These are phyloP conservation scores for Massarina eburnea DNA, from an alignment of 2,329 filamentous ascomycete species.

Conservation along the genomic window DNA sequence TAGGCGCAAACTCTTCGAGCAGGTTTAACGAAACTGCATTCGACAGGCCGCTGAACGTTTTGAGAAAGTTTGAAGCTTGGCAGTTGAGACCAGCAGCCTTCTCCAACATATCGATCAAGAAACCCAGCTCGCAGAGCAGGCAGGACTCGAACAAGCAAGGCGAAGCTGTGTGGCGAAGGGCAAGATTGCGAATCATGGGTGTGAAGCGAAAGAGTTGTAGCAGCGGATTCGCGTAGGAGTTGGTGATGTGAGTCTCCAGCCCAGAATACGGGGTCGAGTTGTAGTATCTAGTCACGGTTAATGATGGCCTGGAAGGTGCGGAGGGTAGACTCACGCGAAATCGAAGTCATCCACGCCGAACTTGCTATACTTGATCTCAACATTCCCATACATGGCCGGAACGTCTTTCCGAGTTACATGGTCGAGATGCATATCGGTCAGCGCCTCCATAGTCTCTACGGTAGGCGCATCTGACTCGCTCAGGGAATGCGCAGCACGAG, in stretches of 20 bases:
- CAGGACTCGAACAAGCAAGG: constrained; percentile 81
- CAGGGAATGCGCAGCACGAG: constrained; percentile 60
- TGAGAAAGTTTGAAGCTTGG: constrained; percentile 92
- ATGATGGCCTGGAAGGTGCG: background rate
- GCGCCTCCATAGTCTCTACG: constrained; percentile 62
- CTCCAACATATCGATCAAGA: constrained; percentile 95
- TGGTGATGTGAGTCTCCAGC: constrained; percentile 92
- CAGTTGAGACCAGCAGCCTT: constrained; percentile 94
- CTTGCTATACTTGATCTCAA: constrained; percentile 98
- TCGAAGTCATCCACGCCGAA: constrained; percentile 99
- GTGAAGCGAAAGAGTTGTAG: constrained; percentile 92
- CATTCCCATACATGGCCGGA: constrained; percentile 84
- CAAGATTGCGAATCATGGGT: constrained; percentile 81
- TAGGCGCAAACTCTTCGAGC: constrained; percentile 78
- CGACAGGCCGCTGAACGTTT: constrained; percentile 80
- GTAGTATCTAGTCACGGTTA: constrained; percentile 67
- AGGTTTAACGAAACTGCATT: constrained; percentile 76
- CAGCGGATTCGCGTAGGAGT: constrained; percentile 92
- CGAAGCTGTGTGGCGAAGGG: constrained; percentile 84
- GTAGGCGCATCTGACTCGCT: constrained; percentile 33
- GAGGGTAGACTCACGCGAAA: constrained; percentile 67
- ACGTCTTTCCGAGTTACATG: constrained; percentile 76
- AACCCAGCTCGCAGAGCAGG: constrained; percentile 90
- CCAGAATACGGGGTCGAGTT: constrained; percentile 92
- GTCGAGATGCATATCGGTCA: constrained; percentile 71